Base-by-base conservation (phyloP, 768 basidiomycete genomes). In the Tricholoma furcatifolium region DNA sequence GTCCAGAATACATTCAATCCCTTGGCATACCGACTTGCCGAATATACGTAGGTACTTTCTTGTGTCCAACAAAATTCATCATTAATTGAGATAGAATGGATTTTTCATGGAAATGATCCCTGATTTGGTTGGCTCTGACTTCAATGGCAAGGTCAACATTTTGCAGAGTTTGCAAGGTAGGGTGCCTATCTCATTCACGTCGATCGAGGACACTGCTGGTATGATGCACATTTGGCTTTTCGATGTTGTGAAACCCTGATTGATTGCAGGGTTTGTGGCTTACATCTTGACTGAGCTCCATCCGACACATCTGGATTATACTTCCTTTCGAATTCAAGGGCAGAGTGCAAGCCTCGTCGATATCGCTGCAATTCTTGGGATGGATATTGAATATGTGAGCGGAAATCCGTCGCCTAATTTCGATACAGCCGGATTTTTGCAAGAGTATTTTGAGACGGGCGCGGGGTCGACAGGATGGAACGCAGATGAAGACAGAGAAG, bases 301-400 rank as follows among this genome's bases (percentile, higher is more conserved):
- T 12, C 40, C 59, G 0, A 23, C 55, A n/a, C 55, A 61, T 32
- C 60, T 74, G 14, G 62, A 61, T 7, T 51, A 72, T 39, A 60
- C 50, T 1, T 65, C 65, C 1, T 70, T 71, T 60, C 71, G 64
- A 23, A 62, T 73, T 31, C 56, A 72, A 52, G 72, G 71, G 12
- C 65, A 74, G 39, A 68, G 66, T 5, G 63, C 50, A n/a, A 61
- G 65, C 11, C 62, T 69, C 17, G 41, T 60, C 14, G 56, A 64
- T 0, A 43, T 67, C 34, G 69, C 50, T 5, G 62, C 9, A 47
- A 67, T 51, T 35, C 47, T 54, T 15, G 47, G 47, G 5, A 47
- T 40, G 34, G 49, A 36, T n/a, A 24, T 58, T 6, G 54, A 48
- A 31, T 42, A 17, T 38, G 56, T 55, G 35, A 40, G 24, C 4